Percentiles rank a stretch among this genome's conserved stretches.
phyloP scores from a whole-genome alignment of 2,329 filamentous ascomycete genomes.

The Diaporthe capsici region DNA sequence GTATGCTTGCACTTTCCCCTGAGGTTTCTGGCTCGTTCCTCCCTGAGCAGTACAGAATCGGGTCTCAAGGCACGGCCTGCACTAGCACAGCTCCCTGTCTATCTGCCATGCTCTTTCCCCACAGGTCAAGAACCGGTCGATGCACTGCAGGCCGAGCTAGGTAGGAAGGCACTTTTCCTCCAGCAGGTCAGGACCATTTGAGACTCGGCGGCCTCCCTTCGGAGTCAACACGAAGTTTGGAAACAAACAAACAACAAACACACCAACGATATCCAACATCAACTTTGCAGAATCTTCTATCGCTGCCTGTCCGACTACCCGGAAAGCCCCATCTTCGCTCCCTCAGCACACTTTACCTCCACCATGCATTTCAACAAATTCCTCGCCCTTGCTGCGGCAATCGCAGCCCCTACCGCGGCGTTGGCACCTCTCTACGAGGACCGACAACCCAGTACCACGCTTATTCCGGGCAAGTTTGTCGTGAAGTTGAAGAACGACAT shows the following conservation, averaged over 20 bases:
- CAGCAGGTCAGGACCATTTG: background rate
- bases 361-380: conserved; percentile 56
- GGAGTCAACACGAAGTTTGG: background rate
- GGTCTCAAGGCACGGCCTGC: background rate
- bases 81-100: background rate
- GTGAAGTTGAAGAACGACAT: conserved; percentile 59
- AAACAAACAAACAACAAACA: background rate
- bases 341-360: conserved; percentile 29
- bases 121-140: background rate
- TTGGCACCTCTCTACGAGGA: conserved; percentile 53
- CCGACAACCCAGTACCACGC: conserved; percentile 50
- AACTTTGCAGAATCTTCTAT: background rate
- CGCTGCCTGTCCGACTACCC: background rate
- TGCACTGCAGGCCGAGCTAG: background rate
- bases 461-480: conserved; percentile 59
- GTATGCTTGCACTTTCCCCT: background rate
- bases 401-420: conserved; percentile 51
- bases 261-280: background rate
- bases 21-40: background rate
- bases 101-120: background rate
- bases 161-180: background rate
- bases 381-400: conserved; percentile 54
- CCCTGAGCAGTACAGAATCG: too few relatives aligned
- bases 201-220: background rate
- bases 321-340: background rate